phyloP scores from a whole-genome alignment of 495 filamentous ascomycete genomes.

The Aspergillus conjunctus region DNA sequence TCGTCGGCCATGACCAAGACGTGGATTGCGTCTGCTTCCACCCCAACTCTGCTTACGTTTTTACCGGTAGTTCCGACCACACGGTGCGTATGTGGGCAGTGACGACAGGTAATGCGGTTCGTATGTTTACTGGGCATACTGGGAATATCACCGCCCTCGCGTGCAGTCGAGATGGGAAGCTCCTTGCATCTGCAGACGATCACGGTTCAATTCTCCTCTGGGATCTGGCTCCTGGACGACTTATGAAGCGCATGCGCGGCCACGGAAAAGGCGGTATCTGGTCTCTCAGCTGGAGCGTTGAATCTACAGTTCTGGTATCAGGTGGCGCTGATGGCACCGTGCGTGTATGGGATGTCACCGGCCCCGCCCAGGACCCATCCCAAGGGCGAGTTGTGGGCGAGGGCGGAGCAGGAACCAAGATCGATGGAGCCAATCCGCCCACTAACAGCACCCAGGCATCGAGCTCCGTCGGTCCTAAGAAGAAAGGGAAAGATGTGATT shows the following conservation, averaged over 20 bases:
- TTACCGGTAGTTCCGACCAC: conserved; percentile 86
- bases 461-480: conserved; percentile 59
- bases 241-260: conserved; percentile 88
- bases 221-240: conserved; percentile 80
- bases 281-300: conserved; percentile 86
- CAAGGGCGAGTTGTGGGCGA: conserved; percentile 63
- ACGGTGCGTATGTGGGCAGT: conserved; percentile 98
- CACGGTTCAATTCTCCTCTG: conserved; percentile 87
- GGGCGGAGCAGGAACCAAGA: conserved; percentile 53
- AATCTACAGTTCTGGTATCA: conserved; percentile 83
- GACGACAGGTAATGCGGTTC: conserved; percentile 77
- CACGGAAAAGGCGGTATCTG: conserved; percentile 94
- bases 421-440: conserved; percentile 47
- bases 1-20: conserved; percentile 87
- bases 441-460: conserved; percentile 38
- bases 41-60: conserved; percentile 87
- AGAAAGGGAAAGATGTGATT: conserved; percentile 85
- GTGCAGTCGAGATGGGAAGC: conserved; percentile 83
- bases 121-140: conserved; percentile 89
- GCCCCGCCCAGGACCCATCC: conserved; percentile 56
- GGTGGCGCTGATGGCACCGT: conserved; percentile 92
- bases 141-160: conserved; percentile 80
- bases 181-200: conserved; percentile 84
- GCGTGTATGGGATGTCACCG: conserved; percentile 86
- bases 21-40: conserved; percentile 88